Conservation (phyloP, 2,329 filamentous ascomycete species). For the Ceratocystis lukuohia region DNA sequence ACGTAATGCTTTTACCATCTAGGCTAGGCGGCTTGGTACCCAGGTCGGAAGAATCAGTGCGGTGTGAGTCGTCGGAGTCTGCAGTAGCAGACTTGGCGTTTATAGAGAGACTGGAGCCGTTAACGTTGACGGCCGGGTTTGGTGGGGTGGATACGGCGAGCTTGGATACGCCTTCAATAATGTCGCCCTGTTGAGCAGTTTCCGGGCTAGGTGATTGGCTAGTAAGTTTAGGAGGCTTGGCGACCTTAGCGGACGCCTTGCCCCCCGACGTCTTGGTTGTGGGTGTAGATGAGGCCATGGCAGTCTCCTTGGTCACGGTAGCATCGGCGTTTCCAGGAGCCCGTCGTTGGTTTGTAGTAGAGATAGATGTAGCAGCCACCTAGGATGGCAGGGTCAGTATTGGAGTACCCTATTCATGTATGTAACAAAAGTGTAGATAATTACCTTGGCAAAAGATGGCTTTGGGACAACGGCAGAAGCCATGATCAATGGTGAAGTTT, state of each 20-base stretch:
- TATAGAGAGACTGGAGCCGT: constrained; percentile 12
- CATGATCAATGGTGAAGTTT: constrained; percentile 27
- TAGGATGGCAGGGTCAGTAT: constrained; percentile 22
- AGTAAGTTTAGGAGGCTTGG: background rate
- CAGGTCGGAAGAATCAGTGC: constrained; percentile 51
- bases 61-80: constrained; percentile 43
- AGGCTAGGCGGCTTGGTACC: constrained; percentile 76
- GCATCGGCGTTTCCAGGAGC: constrained; percentile 24
- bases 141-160: constrained; percentile 8
- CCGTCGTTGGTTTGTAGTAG: background rate
- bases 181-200: constrained; percentile 23
- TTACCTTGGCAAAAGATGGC: constrained; percentile 66
- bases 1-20: constrained; percentile 88
- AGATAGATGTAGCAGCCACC: constrained; percentile 35
- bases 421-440: constrained; percentile 8
- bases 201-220: background rate
- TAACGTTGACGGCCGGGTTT: background rate
- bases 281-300: background rate
- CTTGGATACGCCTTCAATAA: constrained; percentile 7
- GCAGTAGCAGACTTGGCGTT: constrained; percentile 26
- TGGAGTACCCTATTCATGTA: background rate
- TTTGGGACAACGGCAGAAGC: constrained; percentile 38
- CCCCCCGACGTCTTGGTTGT: background rate
- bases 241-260: too few species aligned
- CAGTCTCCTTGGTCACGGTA: constrained; percentile 18